Evolutionary conservation across 139 green algal species (phyloP).

Genomic region (Tetratostichococcus sp.): DNA sequence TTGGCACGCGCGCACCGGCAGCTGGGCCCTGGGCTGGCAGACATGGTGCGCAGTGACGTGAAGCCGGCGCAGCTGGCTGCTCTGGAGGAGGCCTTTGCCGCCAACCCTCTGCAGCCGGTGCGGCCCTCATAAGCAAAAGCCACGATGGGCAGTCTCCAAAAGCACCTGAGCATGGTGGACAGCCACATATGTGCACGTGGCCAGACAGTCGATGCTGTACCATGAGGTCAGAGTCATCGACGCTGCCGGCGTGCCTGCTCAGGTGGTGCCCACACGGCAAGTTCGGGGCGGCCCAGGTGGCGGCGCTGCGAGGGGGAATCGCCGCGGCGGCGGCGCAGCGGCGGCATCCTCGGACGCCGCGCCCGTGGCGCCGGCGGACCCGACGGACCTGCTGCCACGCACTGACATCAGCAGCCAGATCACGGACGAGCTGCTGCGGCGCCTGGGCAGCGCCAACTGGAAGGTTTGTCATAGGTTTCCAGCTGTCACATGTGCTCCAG

Average conservation of each 20-base stretch:
- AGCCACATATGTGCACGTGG: too few species aligned
- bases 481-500: too few species aligned
- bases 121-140: too few species aligned
- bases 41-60: slow-evolving; percentile 62
- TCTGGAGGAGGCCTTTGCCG: slow-evolving; percentile 82
- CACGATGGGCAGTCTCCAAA: too few species aligned
- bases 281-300: slow-evolving; percentile 7
- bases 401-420: slow-evolving; percentile 70
- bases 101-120: slow-evolving; percentile 62
- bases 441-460: slow-evolving; percentile 74
- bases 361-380: slow-evolving; percentile 25
- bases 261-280: slow-evolving; percentile 35
- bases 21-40: slow-evolving; percentile 46
- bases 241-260: too few species aligned
- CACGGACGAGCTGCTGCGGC: slow-evolving; percentile 42
- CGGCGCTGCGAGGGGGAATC: background rate
- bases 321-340: background rate
- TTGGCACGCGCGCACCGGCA: slow-evolving; percentile 50
- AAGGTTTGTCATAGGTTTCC: slow-evolving; percentile 43
- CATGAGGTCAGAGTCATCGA: too few species aligned
- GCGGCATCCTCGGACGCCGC: background rate
- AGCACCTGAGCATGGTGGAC: too few species aligned
- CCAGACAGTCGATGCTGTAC: too few species aligned
- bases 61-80: slow-evolving; percentile 90
- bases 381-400: slow-evolving; percentile 71